phyloP scores from a whole-genome alignment of 768 basidiomycete genomes.

The Collybiopsis confluens region DNA sequence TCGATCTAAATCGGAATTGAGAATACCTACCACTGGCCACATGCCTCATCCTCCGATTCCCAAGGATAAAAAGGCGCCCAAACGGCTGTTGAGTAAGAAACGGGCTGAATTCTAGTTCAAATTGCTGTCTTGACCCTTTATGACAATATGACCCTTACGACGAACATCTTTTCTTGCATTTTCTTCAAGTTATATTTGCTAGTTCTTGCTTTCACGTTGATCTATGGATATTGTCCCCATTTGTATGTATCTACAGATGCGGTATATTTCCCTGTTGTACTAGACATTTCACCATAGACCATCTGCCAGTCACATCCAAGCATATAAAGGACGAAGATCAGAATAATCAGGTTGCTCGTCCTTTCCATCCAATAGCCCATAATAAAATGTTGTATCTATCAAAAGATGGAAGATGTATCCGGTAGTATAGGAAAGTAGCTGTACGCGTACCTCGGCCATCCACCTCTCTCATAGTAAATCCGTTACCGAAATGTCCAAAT shows the following conservation, averaged over 20 bases:
- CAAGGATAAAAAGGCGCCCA: slow-evolving; percentile 25
- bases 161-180: no score
- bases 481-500: slow-evolving; percentile 18
- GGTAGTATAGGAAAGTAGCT: neutral
- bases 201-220: no score
- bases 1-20: slow-evolving; percentile 2
- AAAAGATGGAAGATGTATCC: neutral
- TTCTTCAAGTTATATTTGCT: no score
- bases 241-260: no score
- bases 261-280: no score
- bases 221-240: no score
- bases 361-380: slow-evolving; percentile 18
- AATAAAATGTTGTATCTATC: slow-evolving; percentile 20
- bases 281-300: neutral
- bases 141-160: no score
- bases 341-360: slow-evolving; percentile 19
- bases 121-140: no score
- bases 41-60: neutral
- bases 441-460: slow-evolving; percentile 16
- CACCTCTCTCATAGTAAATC: slow-evolving; percentile 17
- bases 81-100: slow-evolving; percentile 41
- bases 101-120: slow-evolving; percentile 29
- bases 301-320: neutral
- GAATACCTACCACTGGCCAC: slow-evolving; percentile 2
- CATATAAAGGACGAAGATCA: slow-evolving; percentile 10